These are phyloP conservation scores for Claviceps africana DNA, from an alignment of 2,329 filamentous ascomycete genomes.

Conservation along the genomic window DNA sequence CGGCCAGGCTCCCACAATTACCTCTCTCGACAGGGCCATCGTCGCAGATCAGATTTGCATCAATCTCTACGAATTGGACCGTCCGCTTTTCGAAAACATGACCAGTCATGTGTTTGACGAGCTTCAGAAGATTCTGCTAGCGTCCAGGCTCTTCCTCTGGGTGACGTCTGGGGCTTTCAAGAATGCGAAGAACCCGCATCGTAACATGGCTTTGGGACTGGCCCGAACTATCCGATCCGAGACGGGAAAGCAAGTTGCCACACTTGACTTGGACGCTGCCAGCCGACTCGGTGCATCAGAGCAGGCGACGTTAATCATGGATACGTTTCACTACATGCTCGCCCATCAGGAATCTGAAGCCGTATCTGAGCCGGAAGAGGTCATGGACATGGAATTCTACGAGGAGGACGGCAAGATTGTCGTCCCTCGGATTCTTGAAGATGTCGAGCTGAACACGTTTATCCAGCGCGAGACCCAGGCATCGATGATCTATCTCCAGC, in stretches of 20 bases:
- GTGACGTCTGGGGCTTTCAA: slow-evolving; percentile 25
- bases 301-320: neutral
- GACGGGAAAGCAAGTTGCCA: slow-evolving; percentile 28
- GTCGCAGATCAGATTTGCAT: neutral
- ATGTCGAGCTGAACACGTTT: slow-evolving; percentile 13
- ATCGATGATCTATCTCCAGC: slow-evolving; percentile 15
- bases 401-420: slow-evolving; percentile 15
- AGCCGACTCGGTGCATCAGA: slow-evolving; percentile 5
- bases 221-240: slow-evolving; percentile 33
- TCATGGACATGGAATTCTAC: slow-evolving; percentile 17
- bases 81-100: slow-evolving; percentile 27
- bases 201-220: slow-evolving; percentile 32
- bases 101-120: slow-evolving; percentile 7
- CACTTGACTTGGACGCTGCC: slow-evolving; percentile 29
- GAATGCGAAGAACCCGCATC: slow-evolving; percentile 21
- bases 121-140: neutral
- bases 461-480: slow-evolving; percentile 14
- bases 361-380: neutral
- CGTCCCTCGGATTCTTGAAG: slow-evolving; percentile 16
- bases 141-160: slow-evolving; percentile 24
- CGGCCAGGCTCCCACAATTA: slow-evolving; percentile 9
- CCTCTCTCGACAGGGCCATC: slow-evolving; percentile 5
- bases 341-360: neutral
- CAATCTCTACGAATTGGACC: slow-evolving; percentile 25
- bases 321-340: neutral